A percentile compares a stretch with the other conserved stretches of the same genome.
Evolutionary conservation across 116 monocot species (phyloP).

Genomic region (Trichopus zeylanicus): DNA sequence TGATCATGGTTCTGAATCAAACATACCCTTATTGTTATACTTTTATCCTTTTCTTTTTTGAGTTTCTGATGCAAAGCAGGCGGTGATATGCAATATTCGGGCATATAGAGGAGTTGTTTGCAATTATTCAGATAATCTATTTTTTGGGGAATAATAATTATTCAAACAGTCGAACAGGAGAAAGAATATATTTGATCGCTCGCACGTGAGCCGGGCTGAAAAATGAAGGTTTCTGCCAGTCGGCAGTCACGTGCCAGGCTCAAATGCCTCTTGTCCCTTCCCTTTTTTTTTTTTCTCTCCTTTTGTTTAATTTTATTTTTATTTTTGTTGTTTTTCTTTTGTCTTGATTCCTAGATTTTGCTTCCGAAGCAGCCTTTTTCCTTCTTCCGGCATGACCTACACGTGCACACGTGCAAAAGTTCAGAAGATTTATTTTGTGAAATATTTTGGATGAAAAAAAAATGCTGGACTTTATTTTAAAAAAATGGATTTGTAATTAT

Average conservation of each 20-base stretch:
- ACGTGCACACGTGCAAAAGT: background rate
- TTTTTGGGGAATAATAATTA: too few relatives aligned
- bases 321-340: background rate
- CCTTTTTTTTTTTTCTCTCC: too few relatives aligned
- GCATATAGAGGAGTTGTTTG: background rate
- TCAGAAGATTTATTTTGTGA: background rate
- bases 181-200: background rate
- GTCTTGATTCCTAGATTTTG: background rate
- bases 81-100: too few relatives aligned
- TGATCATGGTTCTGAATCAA: too few relatives aligned
- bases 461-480: too few relatives aligned
- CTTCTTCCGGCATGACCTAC: too few relatives aligned
- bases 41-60: too few relatives aligned
- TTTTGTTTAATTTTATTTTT: background rate
- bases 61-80: too few relatives aligned
- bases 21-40: too few relatives aligned
- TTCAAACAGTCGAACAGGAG: too few relatives aligned
- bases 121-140: background rate
- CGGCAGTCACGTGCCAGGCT: background rate
- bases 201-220: background rate
- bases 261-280: background rate
- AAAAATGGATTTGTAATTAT: too few relatives aligned
- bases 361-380: too few relatives aligned
- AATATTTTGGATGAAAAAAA: background rate
- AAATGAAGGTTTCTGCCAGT: background rate